phyloP scores from a whole-genome alignment of 257 asterid species.

The Handroanthus guayacan region DNA sequence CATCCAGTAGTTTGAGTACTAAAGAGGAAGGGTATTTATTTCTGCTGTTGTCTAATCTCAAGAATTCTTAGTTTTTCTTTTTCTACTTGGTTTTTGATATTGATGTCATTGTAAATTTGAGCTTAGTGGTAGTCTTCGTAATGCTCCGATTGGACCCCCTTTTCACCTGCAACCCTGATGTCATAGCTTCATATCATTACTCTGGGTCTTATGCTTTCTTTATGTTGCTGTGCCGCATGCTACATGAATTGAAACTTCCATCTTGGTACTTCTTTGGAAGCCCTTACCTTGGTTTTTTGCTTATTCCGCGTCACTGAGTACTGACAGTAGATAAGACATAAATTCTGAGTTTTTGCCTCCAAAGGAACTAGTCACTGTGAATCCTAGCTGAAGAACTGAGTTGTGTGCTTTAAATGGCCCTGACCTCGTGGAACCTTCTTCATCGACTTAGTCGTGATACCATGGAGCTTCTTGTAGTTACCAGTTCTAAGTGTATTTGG shows the following conservation, averaged over 20 bases:
- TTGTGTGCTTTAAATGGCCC: not conserved
- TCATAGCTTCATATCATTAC: not conserved
- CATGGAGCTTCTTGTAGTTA: not conserved
- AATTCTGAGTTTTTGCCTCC: not conserved
- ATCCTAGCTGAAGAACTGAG: not conserved
- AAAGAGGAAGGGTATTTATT: not conserved
- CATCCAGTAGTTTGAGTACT: not conserved
- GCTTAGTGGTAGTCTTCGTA: not conserved
- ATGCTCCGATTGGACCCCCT: not conserved
- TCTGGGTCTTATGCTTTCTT: not conserved
- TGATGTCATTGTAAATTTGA: not conserved
- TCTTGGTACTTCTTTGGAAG: constrained; percentile 11
- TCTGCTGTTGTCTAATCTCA: not conserved
- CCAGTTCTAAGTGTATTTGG: not conserved
- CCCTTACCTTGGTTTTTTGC: not conserved
- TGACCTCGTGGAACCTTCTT: not conserved
- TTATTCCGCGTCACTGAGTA: not conserved
- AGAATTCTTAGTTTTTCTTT: not conserved
- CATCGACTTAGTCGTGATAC: not conserved
- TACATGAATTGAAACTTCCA: not conserved
- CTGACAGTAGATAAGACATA: not conserved
- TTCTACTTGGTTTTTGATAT: not conserved
- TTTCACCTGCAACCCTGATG: not conserved
- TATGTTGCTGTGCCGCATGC: not conserved
- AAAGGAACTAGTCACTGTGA: not conserved